Evolutionary conservation across 2,329 filamentous ascomycete genomes (phyloP), one percentile per base, ranked within the genome.

Genomic region (Paecilomyces niveus): DNA sequence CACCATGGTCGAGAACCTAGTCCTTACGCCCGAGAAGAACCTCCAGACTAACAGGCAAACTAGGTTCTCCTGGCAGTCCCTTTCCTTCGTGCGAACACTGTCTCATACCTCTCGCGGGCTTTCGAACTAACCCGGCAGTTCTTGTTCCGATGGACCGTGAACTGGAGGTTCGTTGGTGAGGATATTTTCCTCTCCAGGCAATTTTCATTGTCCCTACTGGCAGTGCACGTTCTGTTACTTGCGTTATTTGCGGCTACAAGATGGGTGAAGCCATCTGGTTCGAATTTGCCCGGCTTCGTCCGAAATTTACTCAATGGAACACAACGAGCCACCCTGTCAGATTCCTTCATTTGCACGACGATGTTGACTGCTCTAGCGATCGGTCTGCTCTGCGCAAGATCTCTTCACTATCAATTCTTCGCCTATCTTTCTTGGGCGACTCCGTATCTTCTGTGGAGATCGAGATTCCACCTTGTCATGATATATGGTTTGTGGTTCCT

Each of bases 131-230:
- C 89, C 53, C 83, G 94, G 57, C 86, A 90, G 66, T 99, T 99
- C 76, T 82, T 96, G 67, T 97, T 93, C 80, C 92, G 93, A 76
- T 99, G 94, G 94, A 99, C 94, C 0, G 94, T 99, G 65, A 99
- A 99, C 74, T 99, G 94, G 94, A 86, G 92, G 57, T 97, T 97
- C 72, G 76, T 97, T n/a, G 87, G 89, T 15, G 92, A 97, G 74
- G 84, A 89, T 6, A 74, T 78, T 0, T 99, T 99, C 67, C 81
- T 95, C 53, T 88, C 85, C 64, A 83, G 78, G 60, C 71, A 77
- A 1, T 95, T 96, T 70, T 85, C 91, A 26, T 65, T 87, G 18
- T 73, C 76, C 13, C 80, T 97, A 55, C 79, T 96, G 26, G 79
- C 74, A 1, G 69, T 84, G 57, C 91, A 97, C 71, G 78, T 79